A percentile compares a stretch with the other conserved stretches of the same genome.
These are phyloP conservation scores for Yamadazyma tumulicola DNA, from an alignment of 805 yeast genomes.

Conservation along the genomic window DNA sequence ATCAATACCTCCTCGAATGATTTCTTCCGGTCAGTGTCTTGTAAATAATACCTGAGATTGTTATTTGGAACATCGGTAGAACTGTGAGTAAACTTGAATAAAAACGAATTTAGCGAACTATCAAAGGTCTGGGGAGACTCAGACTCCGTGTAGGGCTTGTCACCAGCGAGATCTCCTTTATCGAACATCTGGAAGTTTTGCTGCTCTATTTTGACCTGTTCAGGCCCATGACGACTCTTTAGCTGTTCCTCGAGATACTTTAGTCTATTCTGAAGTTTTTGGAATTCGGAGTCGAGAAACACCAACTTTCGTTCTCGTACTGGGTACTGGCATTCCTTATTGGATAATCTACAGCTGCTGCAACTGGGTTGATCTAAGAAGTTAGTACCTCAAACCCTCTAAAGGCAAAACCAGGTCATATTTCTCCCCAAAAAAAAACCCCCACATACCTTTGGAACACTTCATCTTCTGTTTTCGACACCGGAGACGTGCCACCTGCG, in stretches of 20 bases:
- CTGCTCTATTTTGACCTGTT: slow-evolving; percentile 1
- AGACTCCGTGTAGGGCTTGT: slow-evolving; percentile 5
- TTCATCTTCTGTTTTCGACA: slow-evolving; percentile 12
- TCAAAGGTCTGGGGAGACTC: slow-evolving; percentile 10
- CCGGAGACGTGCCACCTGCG: slow-evolving; percentile 11
- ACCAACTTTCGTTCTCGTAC: slow-evolving; percentile 10
- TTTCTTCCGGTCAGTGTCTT: slow-evolving; percentile 5
- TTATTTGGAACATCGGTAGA: neutral
- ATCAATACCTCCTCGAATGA: slow-evolving; percentile 6
- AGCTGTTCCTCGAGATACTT: slow-evolving; percentile 7
- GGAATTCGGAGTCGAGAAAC: slow-evolving; percentile 10
- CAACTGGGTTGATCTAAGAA: slow-evolving; percentile 9
- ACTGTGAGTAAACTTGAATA: slow-evolving; percentile 7
- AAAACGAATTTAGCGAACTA: slow-evolving; percentile 8
- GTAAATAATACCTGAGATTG: slow-evolving; percentile 3
- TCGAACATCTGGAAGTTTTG: slow-evolving; percentile 10
- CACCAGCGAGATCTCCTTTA: slow-evolving; percentile 1
- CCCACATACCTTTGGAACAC: slow-evolving; percentile 12
- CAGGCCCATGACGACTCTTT: slow-evolving; percentile 1
- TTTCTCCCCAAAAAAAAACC: neutral
- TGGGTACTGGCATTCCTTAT: slow-evolving; percentile 10
- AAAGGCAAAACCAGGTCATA: neutral
- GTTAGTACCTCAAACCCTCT: too few species aligned
- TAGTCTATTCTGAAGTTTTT: slow-evolving; percentile 8
- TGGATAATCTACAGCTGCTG: slow-evolving; percentile 5